These are phyloP conservation scores for Chlamydomonas urium DNA, from an alignment of 139 green algal species.

Conservation along the genomic window DNA sequence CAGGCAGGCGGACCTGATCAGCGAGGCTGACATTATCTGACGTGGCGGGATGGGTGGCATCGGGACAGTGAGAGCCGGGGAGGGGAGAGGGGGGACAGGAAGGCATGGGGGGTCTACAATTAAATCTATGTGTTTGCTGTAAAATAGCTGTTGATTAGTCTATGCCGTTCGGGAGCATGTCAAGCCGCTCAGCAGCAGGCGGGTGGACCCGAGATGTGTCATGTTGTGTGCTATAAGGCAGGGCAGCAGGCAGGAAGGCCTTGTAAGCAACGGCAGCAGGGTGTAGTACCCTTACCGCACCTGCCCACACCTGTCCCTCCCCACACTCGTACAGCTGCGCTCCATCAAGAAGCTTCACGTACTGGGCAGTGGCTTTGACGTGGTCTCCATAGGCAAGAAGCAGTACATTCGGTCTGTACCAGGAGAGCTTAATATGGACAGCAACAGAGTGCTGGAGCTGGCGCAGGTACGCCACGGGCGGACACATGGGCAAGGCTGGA, in stretches of 20 bases:
- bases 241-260: neutral
- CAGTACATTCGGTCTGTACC: slow-evolving; percentile 71
- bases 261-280: neutral
- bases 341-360: slow-evolving; percentile 73
- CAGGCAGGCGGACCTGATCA: slow-evolving; percentile 2
- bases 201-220: neutral
- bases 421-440: slow-evolving; percentile 81
- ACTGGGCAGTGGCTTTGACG: slow-evolving; percentile 69
- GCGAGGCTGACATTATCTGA: neutral
- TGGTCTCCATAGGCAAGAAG: slow-evolving; percentile 55
- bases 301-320: neutral
- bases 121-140: no score
- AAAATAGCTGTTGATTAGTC: no score
- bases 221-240: no score
- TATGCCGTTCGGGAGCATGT: no score
- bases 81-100: no score
- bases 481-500: neutral
- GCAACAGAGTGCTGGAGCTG: slow-evolving; percentile 65
- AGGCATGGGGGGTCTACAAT: no score
- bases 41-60: neutral
- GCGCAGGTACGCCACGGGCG: slow-evolving; percentile 37
- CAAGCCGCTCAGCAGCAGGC: neutral
- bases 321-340: slow-evolving; percentile 24
- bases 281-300: neutral
- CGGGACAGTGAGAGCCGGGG: neutral